Evolutionary conservation across 1,284 basidiomycete species (phyloP).

Genomic region (Cutaneotrichosporon spelunceum): DNA sequence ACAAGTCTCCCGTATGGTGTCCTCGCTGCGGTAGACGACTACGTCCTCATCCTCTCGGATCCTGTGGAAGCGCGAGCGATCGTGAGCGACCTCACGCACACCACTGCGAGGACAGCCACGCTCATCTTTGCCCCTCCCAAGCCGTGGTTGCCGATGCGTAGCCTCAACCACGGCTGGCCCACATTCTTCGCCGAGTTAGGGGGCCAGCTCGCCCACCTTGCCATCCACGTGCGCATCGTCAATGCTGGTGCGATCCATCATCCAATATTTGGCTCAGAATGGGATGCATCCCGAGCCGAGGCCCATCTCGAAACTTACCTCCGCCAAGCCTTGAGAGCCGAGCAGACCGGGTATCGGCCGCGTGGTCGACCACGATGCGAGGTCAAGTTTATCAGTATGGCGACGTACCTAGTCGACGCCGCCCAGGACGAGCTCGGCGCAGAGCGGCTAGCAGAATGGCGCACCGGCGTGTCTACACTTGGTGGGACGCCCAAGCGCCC

Average conservation of each 20-base stretch:
- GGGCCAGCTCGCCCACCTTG: neutral
- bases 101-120: neutral
- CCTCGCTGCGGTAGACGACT: slow-evolving; percentile 2
- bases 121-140: slow-evolving; percentile 8
- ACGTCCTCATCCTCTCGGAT: neutral
- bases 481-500: neutral
- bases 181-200: slow-evolving; percentile 15
- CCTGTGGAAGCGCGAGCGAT: neutral
- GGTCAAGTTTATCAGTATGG: neutral
- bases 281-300: neutral
- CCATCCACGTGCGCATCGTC: slow-evolving; percentile 3
- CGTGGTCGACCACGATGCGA: neutral
- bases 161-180: slow-evolving; percentile 6
- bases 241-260: slow-evolving; percentile 9
- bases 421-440: neutral
- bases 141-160: neutral
- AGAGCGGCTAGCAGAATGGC: neutral
- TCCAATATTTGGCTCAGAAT: neutral
- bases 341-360: neutral
- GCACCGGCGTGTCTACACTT: neutral
- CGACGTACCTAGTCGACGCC: neutral
- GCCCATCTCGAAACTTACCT: neutral
- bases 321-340: neutral
- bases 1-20: slow-evolving; percentile 11
- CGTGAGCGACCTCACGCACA: slow-evolving; percentile 8